Base-by-base conservation (phyloP, 768 basidiomycete genomes). In the Rhodotorula diobovata region DNA sequence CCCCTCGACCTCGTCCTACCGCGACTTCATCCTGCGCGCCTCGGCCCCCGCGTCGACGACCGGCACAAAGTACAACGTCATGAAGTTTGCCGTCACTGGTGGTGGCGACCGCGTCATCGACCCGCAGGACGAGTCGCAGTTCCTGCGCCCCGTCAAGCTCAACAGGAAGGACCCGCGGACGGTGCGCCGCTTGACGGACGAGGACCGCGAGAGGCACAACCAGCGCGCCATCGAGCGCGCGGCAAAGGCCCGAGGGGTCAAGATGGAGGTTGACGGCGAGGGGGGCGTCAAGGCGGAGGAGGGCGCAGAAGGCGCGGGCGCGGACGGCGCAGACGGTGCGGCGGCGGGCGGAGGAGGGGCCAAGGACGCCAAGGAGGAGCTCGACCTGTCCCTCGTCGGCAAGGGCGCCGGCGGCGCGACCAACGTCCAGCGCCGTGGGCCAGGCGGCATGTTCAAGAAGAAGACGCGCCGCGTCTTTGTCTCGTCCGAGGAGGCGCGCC, bases 1-100 rank as follows among this genome's bases (percentile, higher is more conserved):
- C 28, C 56, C 67, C 4, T 25, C 56, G 34, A 58, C 58, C 18
- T 48, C 65, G 7, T 34, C 11, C 61, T 71, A 71, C 61, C 63
- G 56, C 61, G 61, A 66, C 61, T 57, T 67, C 51, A 1, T 63
- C 65, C 63, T 65, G 54, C 63, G 67, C 45, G 55, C 67, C 25
- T 12, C 68, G n/a, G 37, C 63, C 32, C 45, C 70, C 15, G 30
- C 62, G 25, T 34, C 67, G 41, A 1, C 30, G 35, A 56, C 63
- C 55, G 90, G 89, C 37, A 92, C 90, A 90, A 90, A 89, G 79
- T 90, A 91, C 84, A 90, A 93, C 81, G 86, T 93, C 68, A 91
- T 93, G 89, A 91, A 91, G 80, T 91, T 94, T 79, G 87, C 90
- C 50, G 66, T 50, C 18, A 53, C 63, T 2, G 41, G 41, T 18